A percentile compares a stretch with the other conserved stretches of the same genome.
Evolutionary conservation across 176 grass and related monocot species (phyloP).

Genomic region (Oryza longistaminata): DNA sequence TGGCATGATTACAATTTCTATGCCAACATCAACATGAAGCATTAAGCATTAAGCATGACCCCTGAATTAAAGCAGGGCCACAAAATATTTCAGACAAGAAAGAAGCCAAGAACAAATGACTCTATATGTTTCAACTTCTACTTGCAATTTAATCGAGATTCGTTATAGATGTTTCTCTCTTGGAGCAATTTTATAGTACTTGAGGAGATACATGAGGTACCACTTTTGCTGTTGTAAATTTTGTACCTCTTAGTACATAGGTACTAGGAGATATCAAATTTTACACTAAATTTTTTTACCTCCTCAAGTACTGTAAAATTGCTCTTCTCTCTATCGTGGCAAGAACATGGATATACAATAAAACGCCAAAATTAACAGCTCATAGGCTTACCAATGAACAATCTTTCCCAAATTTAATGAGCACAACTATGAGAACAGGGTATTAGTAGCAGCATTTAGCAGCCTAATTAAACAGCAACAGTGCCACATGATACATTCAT

Average conservation of each 20-base stretch:
- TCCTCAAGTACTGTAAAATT: too few relatives aligned
- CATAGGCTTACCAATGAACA: not conserved
- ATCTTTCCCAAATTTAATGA: not conserved
- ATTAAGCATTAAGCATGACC: not conserved
- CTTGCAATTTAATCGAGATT: not conserved
- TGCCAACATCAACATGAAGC: not conserved
- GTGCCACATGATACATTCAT: slow-evolving; percentile 21
- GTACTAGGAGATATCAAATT: too few relatives aligned
- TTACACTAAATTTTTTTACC: too few relatives aligned
- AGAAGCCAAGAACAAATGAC: too few relatives aligned
- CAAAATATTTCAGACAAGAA: too few relatives aligned
- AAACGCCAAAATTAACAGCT: not conserved
- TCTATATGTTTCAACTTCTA: not conserved
- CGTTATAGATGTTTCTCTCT: not conserved
- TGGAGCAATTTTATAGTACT: not conserved
- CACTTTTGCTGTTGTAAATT: too few relatives aligned
- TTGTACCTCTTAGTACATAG: too few relatives aligned
- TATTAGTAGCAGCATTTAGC: not conserved
- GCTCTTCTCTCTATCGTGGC: not conserved
- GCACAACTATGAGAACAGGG: not conserved
- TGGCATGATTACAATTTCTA: not conserved
- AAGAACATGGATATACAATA: not conserved
- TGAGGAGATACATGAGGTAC: too few relatives aligned
- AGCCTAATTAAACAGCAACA: not conserved
- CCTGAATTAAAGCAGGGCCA: not conserved